Base-by-base conservation (phyloP, 2,329 filamentous ascomycete genomes). In the Phoma herbarum region DNA sequence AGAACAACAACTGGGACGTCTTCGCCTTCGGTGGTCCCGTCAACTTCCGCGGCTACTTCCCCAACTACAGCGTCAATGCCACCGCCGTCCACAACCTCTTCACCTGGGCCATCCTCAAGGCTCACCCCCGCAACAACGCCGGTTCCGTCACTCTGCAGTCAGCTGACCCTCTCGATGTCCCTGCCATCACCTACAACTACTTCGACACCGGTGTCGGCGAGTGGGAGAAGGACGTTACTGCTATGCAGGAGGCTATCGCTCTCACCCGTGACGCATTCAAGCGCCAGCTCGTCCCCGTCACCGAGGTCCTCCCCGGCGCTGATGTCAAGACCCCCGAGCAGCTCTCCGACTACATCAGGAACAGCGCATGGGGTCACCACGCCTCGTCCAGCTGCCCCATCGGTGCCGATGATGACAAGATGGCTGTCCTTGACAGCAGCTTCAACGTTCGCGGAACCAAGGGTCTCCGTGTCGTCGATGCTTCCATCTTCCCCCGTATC, bases 111-210 rank as follows among this genome's bases (percentile, higher is more conserved):
- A 81, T 84, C 3, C 79, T 91, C 52, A 88, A 89, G 74, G 83
- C 84, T 0, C 87, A 89, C 66, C 83, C 88, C 0, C 83, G 85
- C 51, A 90, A 91, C 71, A 75, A 74, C 73, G 80, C 74, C 6
- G 90, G 90, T 9, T 84, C 82, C 1, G 88, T 92, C 4, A 82
- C 75, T 3, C 83, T 92, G 5, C 79, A 79, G 16, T 88, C 85
- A 0, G 76, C 83, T 0, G 84, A 91, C 68, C 88, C 89, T 0
- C 83, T 85, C 0, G 88, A 90, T 52, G 78, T 81, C 3, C 89
- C 90, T 0, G 73, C 83, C 8, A 89, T 92, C 65, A 66, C 65
- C 10, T 77, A 74, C 71, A 76, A 77, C 71, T 77, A 74, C 69
- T 77, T 77, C 61, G 73, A 77, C 54, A 74, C 79, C 0, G 84